Base-by-base conservation (phyloP, 1,139 yeast genomes). In the Saccharomyces hybrid region DNA sequence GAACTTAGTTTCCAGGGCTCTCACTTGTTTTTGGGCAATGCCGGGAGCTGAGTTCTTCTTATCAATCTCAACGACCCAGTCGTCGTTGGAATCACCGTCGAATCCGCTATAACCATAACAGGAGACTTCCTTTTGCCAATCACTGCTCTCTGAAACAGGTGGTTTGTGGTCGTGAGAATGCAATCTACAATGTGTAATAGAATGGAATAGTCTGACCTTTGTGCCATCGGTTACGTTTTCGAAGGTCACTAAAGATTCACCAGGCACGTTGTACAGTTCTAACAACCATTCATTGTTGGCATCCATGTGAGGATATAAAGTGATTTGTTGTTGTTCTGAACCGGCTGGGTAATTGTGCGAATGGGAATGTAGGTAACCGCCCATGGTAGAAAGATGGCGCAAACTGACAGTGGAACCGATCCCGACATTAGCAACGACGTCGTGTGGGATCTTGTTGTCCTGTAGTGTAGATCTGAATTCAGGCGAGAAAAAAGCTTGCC, bases 141-240 rank as follows among this genome's bases (percentile, higher is more conserved):
- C 99, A 53, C 69, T 62, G 64, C 86, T 86, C 69, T 87, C 95
- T 60, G 91, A 79, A 26, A 93, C 96, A 26, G 97, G 96, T 34
- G 98, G 90, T 69, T 95, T 87, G 69, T 88, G 88, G 70, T 93
- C 98, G 69, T 95, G 99, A 24, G 98, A 88, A 73, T 95, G 99
- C 67, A 95, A 80, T 75, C 99, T 83, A 70, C 93, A 83, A 53
- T 78, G 77, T 24, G 96, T 81, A 55, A 75, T 68, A 51, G 75
- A 69, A 72, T 95, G 99, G 65, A 74, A 75, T 66, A 95, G 78
- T 73, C 97, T 83, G 62, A 95, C 81, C 69, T 89, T 82, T 64
- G 84, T 84, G 56, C 96, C 96, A 67, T 91, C 84, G 38, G 76
- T 75, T 61, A 93, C 76, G 56, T 85, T 88, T 53, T 78, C 79